Evolutionary conservation across 1,284 basidiomycete species (phyloP).

Genomic region (Leccinum solheimii): DNA sequence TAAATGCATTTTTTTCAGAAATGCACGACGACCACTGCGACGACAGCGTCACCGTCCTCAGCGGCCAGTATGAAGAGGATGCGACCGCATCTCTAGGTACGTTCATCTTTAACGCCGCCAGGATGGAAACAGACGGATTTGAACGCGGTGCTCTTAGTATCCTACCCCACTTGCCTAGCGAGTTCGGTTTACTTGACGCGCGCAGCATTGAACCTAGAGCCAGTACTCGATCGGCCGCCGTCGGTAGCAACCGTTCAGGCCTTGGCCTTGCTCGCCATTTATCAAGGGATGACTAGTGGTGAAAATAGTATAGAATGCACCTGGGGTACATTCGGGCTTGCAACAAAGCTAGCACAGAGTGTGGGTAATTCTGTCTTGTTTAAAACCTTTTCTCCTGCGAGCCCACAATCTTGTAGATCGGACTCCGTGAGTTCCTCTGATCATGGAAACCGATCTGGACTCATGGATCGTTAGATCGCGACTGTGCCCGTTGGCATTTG

Average conservation of each 20-base stretch:
- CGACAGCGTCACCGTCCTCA: no score
- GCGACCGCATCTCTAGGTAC: no score
- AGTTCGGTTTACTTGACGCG: slow-evolving; percentile 44
- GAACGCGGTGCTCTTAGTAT: no score
- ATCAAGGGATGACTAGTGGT: slow-evolving; percentile 57
- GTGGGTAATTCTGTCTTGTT: slow-evolving; percentile 40
- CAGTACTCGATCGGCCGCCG: slow-evolving; percentile 64
- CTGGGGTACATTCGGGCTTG: slow-evolving; percentile 60
- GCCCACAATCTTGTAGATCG: slow-evolving; percentile 45
- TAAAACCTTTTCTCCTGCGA: slow-evolving; percentile 12
- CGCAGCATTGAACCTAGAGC: slow-evolving; percentile 62
- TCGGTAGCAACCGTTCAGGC: slow-evolving; percentile 69
- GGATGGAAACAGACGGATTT: no score
- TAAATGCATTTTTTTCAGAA: slow-evolving; percentile 9
- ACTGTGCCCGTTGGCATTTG: slow-evolving; percentile 67
- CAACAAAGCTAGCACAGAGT: slow-evolving; percentile 64
- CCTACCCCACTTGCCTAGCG: no score
- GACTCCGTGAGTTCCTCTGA: slow-evolving; percentile 51
- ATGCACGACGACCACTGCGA: neutral
- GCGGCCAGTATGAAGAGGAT: no score
- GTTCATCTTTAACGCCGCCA: no score
- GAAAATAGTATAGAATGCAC: slow-evolving; percentile 62
- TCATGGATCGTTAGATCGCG: slow-evolving; percentile 50
- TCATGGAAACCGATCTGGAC: slow-evolving; percentile 2
- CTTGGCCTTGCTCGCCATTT: slow-evolving; percentile 65